Evolutionary conservation across 768 basidiomycete species (phyloP), one percentile per base, ranked within the genome.

Genomic region (Lactifluus subvellereus): DNA sequence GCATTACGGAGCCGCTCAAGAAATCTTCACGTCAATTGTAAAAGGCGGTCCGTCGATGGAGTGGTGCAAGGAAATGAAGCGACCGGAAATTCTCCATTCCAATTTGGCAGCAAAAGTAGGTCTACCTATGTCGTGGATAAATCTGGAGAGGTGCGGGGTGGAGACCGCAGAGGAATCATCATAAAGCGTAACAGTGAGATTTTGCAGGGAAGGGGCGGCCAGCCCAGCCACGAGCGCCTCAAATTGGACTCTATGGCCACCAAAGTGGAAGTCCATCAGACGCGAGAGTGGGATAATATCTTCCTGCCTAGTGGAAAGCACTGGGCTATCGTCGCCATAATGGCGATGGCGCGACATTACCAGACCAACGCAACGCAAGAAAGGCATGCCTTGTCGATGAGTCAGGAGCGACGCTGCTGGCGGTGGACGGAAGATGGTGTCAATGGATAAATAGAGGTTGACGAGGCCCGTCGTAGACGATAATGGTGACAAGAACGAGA

Each of bases 61-160:
- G 27, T 42, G 22, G 4, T 22, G 14, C 18, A 48, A 14, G 27
- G 33, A 30, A 53, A 50, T 22, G 9, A 0, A 0, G 8, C 14
- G 2, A 2, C 1, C 6, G 3, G 0, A 0, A 4, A 0, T 0
- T 4, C 5, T 14, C 20, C 38, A 10, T 0, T 27, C 18, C 1
- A 38, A 3, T 5, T 43, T 6, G 1, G 32, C 48, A 9, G 35
- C 40, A 1, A 22, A 22, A 9, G 33, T 27, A 11, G 27, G 2
- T 2, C 18, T 37, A 38, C 33, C 42, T 32, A 33, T 4, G 1
- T 22, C 33, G 16, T 11, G 3, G 43, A 58, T 37, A 8, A 62
- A 58, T 22, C 18, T 30, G n/a, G 42, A 38, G 27, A 62, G 43
- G 14, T 40, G 42, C 0, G 56, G 35, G 13, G 40, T 16, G 16